These are phyloP conservation scores for Fraxinus platypoda DNA, from an alignment of 305 asterid species.

Conservation along the genomic window DNA sequence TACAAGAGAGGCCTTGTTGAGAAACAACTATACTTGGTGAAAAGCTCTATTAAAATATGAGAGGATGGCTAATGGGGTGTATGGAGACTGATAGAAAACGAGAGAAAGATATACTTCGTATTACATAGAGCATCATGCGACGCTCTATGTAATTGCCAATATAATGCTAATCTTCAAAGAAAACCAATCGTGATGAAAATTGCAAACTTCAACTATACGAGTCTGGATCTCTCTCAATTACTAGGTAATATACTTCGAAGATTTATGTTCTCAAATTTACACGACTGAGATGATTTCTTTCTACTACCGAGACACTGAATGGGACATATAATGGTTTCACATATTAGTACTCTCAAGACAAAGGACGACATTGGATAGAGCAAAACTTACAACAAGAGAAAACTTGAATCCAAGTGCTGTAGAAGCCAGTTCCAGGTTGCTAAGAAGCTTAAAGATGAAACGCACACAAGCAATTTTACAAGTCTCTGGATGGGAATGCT, in stretches of 20 bases:
- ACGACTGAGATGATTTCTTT: conserved; percentile 15
- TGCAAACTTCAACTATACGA: background rate
- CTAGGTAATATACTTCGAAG: conserved; percentile 27
- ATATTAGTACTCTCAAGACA: conserved; percentile 20
- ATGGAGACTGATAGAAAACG: background rate
- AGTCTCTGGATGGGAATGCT: conserved; percentile 29
- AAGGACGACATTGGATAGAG: conserved; percentile 12
- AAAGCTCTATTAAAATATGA: background rate
- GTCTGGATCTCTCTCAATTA: conserved; percentile 6
- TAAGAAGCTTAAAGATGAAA: conserved; percentile 1
- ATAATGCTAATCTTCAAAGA: background rate
- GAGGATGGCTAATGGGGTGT: background rate
- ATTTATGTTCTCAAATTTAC: conserved; percentile 22
- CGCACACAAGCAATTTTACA: conserved; percentile 16
- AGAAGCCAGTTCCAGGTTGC: conserved; percentile 15
- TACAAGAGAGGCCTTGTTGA: background rate
- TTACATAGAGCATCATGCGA: background rate
- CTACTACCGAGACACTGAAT: conserved; percentile 7
- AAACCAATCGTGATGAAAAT: background rate
- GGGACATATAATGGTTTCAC: conserved; percentile 15
- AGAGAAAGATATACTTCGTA: background rate
- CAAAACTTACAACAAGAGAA: conserved; percentile 15
- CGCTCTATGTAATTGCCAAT: background rate
- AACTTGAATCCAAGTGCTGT: background rate
- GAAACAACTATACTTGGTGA: background rate